Evolutionary conservation across 768 basidiomycete species (phyloP).

Genomic region (Agrocybe chaxingu): DNA sequence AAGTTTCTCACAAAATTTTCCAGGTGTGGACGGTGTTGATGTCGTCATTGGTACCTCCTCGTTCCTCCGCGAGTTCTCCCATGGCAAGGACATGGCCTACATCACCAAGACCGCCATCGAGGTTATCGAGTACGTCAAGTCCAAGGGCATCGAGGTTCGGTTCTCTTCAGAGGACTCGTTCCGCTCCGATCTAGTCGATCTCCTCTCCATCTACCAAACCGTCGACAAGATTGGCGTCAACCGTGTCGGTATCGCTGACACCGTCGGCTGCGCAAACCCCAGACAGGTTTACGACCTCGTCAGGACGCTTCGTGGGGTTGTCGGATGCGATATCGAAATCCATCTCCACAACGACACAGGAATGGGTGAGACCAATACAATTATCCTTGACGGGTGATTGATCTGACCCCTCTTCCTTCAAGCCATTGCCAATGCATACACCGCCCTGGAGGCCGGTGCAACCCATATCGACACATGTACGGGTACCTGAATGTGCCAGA

Average conservation of each 20-base stretch:
- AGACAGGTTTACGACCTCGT: slow-evolving; percentile 98
- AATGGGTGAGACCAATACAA: slow-evolving; percentile 57
- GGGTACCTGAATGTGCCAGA: slow-evolving; percentile 20
- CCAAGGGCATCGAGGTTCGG: slow-evolving; percentile 98
- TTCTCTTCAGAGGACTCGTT: slow-evolving; percentile 99
- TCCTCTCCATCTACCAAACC: slow-evolving; percentile 97
- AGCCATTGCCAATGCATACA: slow-evolving; percentile 98
- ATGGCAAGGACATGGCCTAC: slow-evolving; percentile 99
- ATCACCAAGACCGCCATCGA: slow-evolving; percentile 99
- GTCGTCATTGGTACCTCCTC: slow-evolving; percentile 99
- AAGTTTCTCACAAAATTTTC: slow-evolving; percentile 1
- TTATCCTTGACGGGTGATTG: neutral
- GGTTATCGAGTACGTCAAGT: slow-evolving; percentile 99
- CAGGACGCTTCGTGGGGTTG: slow-evolving; percentile 92
- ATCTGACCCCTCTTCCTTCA: neutral
- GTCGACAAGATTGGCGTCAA: slow-evolving; percentile 99
- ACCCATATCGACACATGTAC: slow-evolving; percentile 97
- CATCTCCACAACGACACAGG: slow-evolving; percentile 99
- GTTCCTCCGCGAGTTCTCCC: slow-evolving; percentile 98
- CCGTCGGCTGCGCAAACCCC: slow-evolving; percentile 98
- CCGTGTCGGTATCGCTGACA: slow-evolving; percentile 98
- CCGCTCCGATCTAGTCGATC: slow-evolving; percentile 98
- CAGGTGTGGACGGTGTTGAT: slow-evolving; percentile 97
- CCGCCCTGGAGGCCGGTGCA: slow-evolving; percentile 96
- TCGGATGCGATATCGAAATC: slow-evolving; percentile 95